These are phyloP conservation scores for Quercus tomentella DNA, from an alignment of 331 rosid genomes.

Conservation along the genomic window DNA sequence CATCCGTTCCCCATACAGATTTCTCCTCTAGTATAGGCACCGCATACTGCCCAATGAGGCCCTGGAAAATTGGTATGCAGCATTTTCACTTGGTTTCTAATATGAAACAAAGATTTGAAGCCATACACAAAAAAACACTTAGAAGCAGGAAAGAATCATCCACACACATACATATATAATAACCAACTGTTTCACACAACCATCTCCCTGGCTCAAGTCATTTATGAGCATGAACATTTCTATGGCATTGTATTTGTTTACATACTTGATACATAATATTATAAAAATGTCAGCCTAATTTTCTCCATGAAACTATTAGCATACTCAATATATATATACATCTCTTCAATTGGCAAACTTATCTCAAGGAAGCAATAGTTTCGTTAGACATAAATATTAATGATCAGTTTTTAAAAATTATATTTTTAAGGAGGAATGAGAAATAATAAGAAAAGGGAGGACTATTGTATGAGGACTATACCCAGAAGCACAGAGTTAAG, in stretches of 20 bases:
- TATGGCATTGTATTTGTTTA: background rate
- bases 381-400: background rate
- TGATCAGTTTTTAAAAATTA: background rate
- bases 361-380: background rate
- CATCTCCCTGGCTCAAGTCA: background rate
- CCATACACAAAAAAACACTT: background rate
- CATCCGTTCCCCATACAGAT: slow-evolving; percentile 99
- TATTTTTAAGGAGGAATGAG: background rate
- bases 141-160: background rate
- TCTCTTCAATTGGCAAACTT: background rate
- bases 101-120: background rate
- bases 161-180: background rate
- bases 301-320: background rate
- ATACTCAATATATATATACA: background rate
- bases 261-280: background rate
- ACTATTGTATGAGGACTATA: background rate
- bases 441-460: background rate
- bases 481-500: background rate
- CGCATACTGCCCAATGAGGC: slow-evolving; percentile 94
- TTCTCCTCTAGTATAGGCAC: slow-evolving; percentile 94
- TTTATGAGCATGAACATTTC: background rate
- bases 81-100: background rate
- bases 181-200: background rate
- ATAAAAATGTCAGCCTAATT: too few species aligned
- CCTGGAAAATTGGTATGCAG: slow-evolving; percentile 36